Base-by-base conservation (phyloP, 2,329 filamentous ascomycete genomes). In the Fragosphaeria purpurea region DNA sequence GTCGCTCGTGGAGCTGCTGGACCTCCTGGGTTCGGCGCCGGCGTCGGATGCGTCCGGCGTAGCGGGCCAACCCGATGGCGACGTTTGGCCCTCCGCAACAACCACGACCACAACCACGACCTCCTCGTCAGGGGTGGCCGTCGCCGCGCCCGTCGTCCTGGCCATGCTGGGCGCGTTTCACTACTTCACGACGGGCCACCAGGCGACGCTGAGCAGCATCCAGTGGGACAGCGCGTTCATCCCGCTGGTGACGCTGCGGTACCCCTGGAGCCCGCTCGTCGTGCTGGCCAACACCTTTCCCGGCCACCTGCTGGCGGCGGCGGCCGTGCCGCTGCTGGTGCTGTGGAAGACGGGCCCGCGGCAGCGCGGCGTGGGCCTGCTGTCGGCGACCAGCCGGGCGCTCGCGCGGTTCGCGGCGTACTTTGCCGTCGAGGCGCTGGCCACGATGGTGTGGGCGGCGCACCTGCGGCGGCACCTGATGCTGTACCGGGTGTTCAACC, bases 191-290 rank as follows among this genome's bases (percentile, higher is more conserved):
- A 98, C 93, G 0, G 93, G 93, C 54, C 93, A 98, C 67, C 91
- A 97, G 68, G 91, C 91, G 10, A 85, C 83, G 0, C 77, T 95
- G 31, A 79, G 83, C 58, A 87, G 82, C 57, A 91, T 98, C 62
- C 93, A 98, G 63, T 98, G 93, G 93, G 93, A 98, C 69, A 80
- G 81, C 22, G 91, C 89, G 4, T 98, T 98, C 68, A 87, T 98
- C 57, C 86, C 91, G 0, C 76, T 97, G 7, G 81, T 84, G 52
- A 80, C 79, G 6, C 80, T 98, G 56, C 79, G 80, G 51, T 96
- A 98, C 67, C 93, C 93, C 1, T 96, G 87, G 86, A 86, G 82
- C 0, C 90, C 90, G 0, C 63, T 97, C 2, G 73, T 93, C 31
- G 80, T 98, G 38, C 70, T 80, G 1, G 75, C 95, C 53, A 98